Base-by-base conservation (phyloP, 495 filamentous ascomycete species). In the Penicillium turbatum region DNA sequence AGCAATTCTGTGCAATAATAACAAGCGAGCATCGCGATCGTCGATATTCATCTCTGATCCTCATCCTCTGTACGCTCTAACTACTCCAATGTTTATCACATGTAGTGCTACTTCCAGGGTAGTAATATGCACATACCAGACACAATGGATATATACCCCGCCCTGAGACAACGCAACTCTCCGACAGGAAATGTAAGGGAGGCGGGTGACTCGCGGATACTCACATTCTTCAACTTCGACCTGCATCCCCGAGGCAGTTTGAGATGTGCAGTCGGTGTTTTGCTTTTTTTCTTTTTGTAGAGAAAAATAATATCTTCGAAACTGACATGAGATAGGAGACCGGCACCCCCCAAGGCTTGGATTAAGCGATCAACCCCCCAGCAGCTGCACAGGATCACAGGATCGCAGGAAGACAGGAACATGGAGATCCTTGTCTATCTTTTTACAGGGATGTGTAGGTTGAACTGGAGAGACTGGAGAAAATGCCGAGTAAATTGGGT, bases 181-280 rank as follows among this genome's bases (percentile, higher is more conserved):
- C 47, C 47, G 46, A 49, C 43, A 46, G 43, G 30, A 24, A n/a
- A 34, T 39, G 46, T 17, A 49, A 49, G 46, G 46, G 46, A 34
- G 46, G 15, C 15, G 21, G 21, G 21, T 24, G 45, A 48, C 19
- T 49, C 13, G 34, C 46, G 35, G 24, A 49, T 27, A 29, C 21
- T 49, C 46, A 49, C 46, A 49, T 49, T 49, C 46, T 49, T 49
- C 34, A 49, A 24, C 34, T 48, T 26, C 32, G 7, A 16, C 17
- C 12, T 16, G 19, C 46, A 49, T 49, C 46, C 46, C 46, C 34
- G 46, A 49, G 21, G 35, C 13, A 43, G 24, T 37, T 10, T 49
- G 34, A 39, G 21, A 37, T 37, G 17, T 21, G 35, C 13, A 36
- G 38, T 19, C 19, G 13, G 27, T 8, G 12, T 41, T 41, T 51